A percentile compares a stretch with the other conserved stretches of the same genome.
phyloP scores from a whole-genome alignment of 208 protist species.

The Leishmania tarentolae region DNA sequence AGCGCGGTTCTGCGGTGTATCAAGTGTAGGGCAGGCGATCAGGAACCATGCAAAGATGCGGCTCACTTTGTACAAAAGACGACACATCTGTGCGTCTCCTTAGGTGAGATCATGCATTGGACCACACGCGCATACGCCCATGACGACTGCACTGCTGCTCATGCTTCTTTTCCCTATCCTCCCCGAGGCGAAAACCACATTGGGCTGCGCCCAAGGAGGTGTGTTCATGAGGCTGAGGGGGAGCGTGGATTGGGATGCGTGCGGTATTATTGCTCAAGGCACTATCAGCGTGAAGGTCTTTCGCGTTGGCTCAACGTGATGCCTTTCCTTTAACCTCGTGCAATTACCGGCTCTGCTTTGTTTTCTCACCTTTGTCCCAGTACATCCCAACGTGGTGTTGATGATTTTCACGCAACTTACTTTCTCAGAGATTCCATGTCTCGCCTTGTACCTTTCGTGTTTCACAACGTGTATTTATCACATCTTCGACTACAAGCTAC shows the following conservation, averaged over 20 bases:
- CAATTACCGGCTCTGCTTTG: neutral
- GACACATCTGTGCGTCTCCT: neutral
- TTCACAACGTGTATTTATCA: neutral
- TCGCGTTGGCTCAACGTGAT: neutral
- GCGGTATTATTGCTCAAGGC: neutral
- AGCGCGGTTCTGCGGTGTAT: neutral
- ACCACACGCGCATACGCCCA: neutral
- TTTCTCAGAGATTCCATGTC: neutral
- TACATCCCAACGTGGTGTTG: too few relatives aligned
- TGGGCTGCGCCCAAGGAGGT: neutral
- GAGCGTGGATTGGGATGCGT: neutral
- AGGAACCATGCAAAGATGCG: neutral
- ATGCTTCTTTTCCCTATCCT: conserved; percentile 1
- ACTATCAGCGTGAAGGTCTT: neutral
- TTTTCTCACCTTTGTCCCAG: neutral
- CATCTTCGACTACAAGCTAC: neutral
- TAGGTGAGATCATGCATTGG: neutral
- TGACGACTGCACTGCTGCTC: neutral
- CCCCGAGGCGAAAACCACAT: neutral
- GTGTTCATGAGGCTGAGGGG: neutral
- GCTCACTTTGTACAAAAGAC: too few relatives aligned
- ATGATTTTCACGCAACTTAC: neutral
- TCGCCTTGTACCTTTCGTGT: neutral
- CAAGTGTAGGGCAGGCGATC: neutral
- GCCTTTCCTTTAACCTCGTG: neutral